Base-by-base conservation (phyloP, 2,329 filamentous ascomycete species). In the Neofusicoccum kwambonambiense region DNA sequence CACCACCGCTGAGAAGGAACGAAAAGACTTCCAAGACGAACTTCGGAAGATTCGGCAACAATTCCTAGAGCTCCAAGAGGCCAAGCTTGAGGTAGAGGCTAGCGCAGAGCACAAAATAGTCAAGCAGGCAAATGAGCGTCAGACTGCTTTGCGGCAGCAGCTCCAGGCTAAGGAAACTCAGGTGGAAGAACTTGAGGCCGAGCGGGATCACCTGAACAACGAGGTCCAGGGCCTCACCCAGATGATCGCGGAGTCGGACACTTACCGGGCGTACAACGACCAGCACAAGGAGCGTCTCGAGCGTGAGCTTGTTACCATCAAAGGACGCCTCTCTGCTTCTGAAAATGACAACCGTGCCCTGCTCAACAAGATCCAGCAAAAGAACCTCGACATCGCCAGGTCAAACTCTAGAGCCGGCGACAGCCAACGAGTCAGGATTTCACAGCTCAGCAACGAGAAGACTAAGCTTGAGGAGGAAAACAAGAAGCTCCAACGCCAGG, bases 311-410 rank as follows among this genome's bases (percentile, higher is more conserved):
- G 89, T 92, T 22, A 97, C 94, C 0, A 87, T 97, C 70, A 96
- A 95, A 76, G 93, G 93, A 66, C 89, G 94, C 22, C 82, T 99
- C 45, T 86, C 90, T 7, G 95, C 94, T 27, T 98, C 94, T 0
- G 94, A 99, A 76, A 97, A 98, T 71, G 94, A 98, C 78, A 98
- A 98, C 72, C 89, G 92, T 60, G 90, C 93, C 4, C 82, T 99
- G n/a, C 84, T 98, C 69, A 98, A 97, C 80, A 98, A 98, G 78
- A 84, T 99, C 17, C 94, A 98, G 73, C 94, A 98, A 73, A 98
- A 98, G 81, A 95, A 96, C 35, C 85, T 99, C 6, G 94, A 99
- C 74, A 96, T 99, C 76, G 94, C 94, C 45, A 87, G 95, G 51
- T 95, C 94, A 0, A 92, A 87, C 66, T 96, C 93, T 4, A 89